These are phyloP conservation scores for Cicer judaicum DNA, from an alignment of 306 rosid genomes.

Conservation along the genomic window DNA sequence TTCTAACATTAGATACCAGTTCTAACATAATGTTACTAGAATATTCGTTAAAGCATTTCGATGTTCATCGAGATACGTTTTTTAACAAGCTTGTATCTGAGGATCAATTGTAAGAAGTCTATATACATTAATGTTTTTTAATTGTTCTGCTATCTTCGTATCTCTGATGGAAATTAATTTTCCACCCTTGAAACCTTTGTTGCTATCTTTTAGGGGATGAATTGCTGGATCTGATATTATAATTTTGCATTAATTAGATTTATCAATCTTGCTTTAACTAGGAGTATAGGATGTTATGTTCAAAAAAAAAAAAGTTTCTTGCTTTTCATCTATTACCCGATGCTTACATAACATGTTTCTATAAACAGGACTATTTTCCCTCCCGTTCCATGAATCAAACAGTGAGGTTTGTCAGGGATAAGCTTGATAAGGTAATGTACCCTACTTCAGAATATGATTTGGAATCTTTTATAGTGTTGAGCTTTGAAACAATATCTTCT, in stretches of 20 bases:
- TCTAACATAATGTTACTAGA: background rate
- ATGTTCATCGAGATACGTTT: background rate
- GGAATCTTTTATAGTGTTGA: background rate
- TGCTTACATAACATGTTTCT: conserved; percentile 39
- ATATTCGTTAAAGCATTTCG: background rate
- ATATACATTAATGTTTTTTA: background rate
- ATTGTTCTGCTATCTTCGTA: conserved; percentile 1
- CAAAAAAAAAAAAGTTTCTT: conserved; percentile 19
- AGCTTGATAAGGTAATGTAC: conserved; percentile 78
- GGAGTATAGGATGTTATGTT: conserved; percentile 7
- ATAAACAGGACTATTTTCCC: conserved; percentile 75
- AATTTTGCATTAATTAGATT: conserved; percentile 21
- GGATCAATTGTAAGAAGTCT: background rate
- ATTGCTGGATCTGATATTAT: conserved; percentile 27
- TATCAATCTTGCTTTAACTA: conserved; percentile 27
- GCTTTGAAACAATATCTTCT: conserved; percentile 27
- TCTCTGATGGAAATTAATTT: conserved; percentile 1
- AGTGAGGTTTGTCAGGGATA: conserved; percentile 73
- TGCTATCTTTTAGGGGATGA: conserved; percentile 30
- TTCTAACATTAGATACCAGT: no score
- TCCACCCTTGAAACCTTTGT: background rate
- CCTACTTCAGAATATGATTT: conserved; percentile 28
- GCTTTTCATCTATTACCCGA: conserved; percentile 22
- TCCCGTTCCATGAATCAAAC: conserved; percentile 90
- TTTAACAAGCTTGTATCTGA: background rate